These are phyloP conservation scores for Eutrema salsugineum DNA, from an alignment of 441 rosid species.

Conservation along the genomic window DNA sequence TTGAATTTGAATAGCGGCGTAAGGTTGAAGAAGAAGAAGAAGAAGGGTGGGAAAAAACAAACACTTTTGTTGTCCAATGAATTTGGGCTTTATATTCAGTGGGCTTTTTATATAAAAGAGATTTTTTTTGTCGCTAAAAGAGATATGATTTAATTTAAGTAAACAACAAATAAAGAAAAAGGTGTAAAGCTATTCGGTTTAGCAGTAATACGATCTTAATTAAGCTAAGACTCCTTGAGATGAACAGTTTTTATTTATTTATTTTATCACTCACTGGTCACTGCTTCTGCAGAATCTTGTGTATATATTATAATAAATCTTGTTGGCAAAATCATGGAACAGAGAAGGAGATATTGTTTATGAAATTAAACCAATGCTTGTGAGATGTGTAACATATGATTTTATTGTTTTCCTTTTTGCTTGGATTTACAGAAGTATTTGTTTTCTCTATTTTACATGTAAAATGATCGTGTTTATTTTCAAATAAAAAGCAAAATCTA, in stretches of 20 bases:
- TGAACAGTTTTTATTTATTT: constrained; percentile 6
- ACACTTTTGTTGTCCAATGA: background rate
- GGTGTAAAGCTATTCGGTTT: background rate
- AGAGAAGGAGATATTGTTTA: background rate
- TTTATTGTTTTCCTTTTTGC: no score
- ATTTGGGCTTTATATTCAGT: background rate
- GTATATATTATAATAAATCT: background rate
- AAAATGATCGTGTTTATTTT: no score
- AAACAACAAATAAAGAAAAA: constrained; percentile 16
- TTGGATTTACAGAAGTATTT: no score
- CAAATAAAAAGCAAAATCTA: no score
- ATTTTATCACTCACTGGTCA: constrained; percentile 4
- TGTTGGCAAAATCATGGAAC: constrained; percentile 1
- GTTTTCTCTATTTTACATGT: no score
- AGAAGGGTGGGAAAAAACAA: background rate
- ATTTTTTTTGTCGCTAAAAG: no score
- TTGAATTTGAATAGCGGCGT: background rate
- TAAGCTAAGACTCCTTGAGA: background rate
- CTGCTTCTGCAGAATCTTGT: background rate
- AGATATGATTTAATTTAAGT: background rate
- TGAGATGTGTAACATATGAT: background rate
- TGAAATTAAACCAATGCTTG: background rate
- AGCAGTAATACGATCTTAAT: background rate
- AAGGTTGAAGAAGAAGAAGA: background rate
- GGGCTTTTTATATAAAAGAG: background rate